Percentiles rank a stretch among this genome's conserved stretches.
Evolutionary conservation across 345 rosid species (phyloP).

Genomic region (Euphorbia peplus): DNA sequence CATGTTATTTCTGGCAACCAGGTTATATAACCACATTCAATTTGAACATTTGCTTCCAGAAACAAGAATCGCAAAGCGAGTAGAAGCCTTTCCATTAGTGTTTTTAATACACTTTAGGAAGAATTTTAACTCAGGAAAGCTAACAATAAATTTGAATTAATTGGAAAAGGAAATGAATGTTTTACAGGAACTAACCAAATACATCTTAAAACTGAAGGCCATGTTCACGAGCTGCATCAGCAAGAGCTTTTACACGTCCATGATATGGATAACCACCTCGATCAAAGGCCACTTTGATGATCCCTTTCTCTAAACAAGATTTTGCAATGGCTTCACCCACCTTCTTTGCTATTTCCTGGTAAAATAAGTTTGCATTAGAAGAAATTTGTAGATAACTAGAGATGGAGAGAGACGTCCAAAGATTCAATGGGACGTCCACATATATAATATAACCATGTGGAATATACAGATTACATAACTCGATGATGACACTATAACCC

Average conservation of each 20-base stretch:
- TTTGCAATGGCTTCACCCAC: constrained; percentile 83
- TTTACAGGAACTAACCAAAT: constrained; percentile 17
- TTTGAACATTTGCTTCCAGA: background rate
- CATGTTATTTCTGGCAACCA: background rate
- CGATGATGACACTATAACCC: too few species aligned
- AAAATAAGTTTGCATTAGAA: background rate
- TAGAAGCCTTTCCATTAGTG: constrained; percentile 6
- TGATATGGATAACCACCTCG: constrained; percentile 93
- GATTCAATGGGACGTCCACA: background rate
- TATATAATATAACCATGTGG: too few species aligned
- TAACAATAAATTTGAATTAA: background rate
- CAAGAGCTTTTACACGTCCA: constrained; percentile 80
- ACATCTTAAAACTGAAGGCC: constrained; percentile 69
- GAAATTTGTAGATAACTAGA: background rate
- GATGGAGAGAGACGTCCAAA: background rate
- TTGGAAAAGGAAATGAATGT: background rate
- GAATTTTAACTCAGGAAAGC: background rate
- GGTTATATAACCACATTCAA: background rate
- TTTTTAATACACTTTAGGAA: background rate
- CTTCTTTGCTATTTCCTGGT: constrained; percentile 83
- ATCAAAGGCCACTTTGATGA: constrained; percentile 81
- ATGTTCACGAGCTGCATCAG: constrained; percentile 74
- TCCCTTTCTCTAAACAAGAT: constrained; percentile 86
- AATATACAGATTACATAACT: too few species aligned
- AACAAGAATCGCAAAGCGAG: background rate